Base-by-base conservation (phyloP, 2,329 filamentous ascomycete species). In the Microdochium nivale region DNA sequence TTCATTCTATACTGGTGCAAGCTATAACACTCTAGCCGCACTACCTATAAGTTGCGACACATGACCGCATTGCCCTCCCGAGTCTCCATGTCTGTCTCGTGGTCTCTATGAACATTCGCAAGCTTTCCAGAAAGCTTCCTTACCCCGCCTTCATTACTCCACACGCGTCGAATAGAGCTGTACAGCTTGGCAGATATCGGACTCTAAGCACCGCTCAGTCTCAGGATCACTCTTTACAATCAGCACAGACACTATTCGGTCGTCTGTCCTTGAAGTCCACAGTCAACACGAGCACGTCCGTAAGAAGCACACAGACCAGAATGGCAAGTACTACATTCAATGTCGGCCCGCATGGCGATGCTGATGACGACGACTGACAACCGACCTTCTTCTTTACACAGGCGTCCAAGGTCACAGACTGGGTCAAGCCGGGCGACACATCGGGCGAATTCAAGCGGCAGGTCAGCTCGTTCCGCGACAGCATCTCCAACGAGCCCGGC, bases 361-460 rank as follows among this genome's bases (percentile, higher is more conserved):
- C n/a, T n/a, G n/a, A n/a, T n/a, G n/a, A n/a, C 27, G 27, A 11
- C 27, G 11, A 5, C 27, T 5, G 27, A 30, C 27, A 30, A 5
- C 5, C 27, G 11, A 30, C 5, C 27, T 30, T 30, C 11, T 30
- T 30, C 27, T 25, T 46, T 48, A 54, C 52, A 53, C 59, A 48
- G 51, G 51, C 32, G 49, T 47, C 50, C 23, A 53, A 48, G 23
- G 46, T 95, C 66, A 91, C 90, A 47, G 82, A 92, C 62, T 96
- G 90, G 90, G 90, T 94, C 50, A 77, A 82, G 56, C 85, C 81
- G 47, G 77, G 77, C 60, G 88, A 94, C 73, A 87, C 83, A 65
- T 81, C 82, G 19, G 92, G 92, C 69, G 90, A 96, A 71, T 97
- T 95, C 79, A 96, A 96, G 74, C 86, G 92, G 55, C 88, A 90